Percentiles rank a stretch among this genome's conserved stretches.
Conservation (phyloP, 148 eudicot species). For the Dianthus caryophyllus region DNA sequence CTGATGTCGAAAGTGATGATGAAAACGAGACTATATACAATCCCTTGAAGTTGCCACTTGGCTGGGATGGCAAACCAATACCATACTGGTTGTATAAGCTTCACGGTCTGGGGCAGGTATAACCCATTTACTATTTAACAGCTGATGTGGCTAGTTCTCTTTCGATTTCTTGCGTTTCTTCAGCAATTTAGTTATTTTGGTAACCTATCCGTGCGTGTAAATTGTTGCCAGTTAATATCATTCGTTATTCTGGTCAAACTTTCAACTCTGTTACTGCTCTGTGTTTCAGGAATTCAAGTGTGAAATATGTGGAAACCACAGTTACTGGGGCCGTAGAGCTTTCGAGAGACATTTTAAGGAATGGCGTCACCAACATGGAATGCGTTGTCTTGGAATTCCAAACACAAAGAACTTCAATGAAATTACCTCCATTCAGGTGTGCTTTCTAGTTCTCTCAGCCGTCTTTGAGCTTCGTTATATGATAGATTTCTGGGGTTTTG, state of each 20-base stretch:
- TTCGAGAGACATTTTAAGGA: slow-evolving; percentile 97
- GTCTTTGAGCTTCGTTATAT: background rate
- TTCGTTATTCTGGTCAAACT: slow-evolving; percentile 2
- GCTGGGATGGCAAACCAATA: slow-evolving; percentile 99
- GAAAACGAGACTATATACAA: slow-evolving; percentile 96
- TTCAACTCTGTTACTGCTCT: slow-evolving; percentile 15
- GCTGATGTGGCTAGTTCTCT: too few species aligned
- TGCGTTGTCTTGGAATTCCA: slow-evolving; percentile 98
- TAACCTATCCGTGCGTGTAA: background rate
- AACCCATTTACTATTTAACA: too few species aligned
- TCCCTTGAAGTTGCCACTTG: slow-evolving; percentile 95
- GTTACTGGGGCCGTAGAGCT: slow-evolving; percentile 98
- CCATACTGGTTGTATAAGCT: slow-evolving; percentile 98
- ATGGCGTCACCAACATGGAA: slow-evolving; percentile 96
- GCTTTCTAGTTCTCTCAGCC: background rate
- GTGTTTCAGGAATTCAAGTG: slow-evolving; percentile 83
- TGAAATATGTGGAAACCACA: slow-evolving; percentile 95
- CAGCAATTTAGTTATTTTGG: background rate
- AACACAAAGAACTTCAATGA: slow-evolving; percentile 97
- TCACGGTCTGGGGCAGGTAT: slow-evolving; percentile 99
- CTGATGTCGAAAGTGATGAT: slow-evolving; percentile 90
- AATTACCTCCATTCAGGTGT: slow-evolving; percentile 86
- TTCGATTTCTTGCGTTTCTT: too few species aligned
- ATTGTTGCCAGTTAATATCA: background rate
- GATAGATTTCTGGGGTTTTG: too few species aligned